Percentiles rank a stretch among this genome's conserved stretches.
Evolutionary conservation across 1,284 basidiomycete genomes (phyloP).

Genomic region (Kalmanozyma brasiliensis): DNA sequence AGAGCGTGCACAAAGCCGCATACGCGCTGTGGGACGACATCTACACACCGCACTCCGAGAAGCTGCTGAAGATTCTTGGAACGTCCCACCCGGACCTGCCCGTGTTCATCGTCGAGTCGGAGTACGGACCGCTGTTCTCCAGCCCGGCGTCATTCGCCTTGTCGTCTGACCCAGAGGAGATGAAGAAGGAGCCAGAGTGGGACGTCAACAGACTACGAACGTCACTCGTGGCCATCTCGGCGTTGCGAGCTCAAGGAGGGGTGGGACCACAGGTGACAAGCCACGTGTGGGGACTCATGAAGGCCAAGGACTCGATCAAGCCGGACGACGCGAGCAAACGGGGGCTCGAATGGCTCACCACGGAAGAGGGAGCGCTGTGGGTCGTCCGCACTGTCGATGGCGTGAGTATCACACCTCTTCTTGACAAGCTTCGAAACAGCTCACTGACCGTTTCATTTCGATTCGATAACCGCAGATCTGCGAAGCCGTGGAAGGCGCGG

Average conservation of each 20-base stretch:
- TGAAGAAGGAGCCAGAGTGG: conserved; percentile 66
- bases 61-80: conserved; percentile 87
- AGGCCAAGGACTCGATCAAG: conserved; percentile 71
- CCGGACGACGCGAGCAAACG: conserved; percentile 71
- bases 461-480: conserved; percentile 34
- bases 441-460: not conserved
- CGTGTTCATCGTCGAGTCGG: conserved; percentile 87
- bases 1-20: conserved; percentile 52
- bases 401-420: conserved; percentile 23
- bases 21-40: conserved; percentile 80
- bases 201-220: conserved; percentile 86
- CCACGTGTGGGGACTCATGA: conserved; percentile 92
- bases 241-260: conserved; percentile 83
- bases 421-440: not conserved
- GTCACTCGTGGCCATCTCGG: conserved; percentile 88
- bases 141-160: conserved; percentile 73
- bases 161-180: conserved; percentile 23
- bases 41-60: conserved; percentile 87
- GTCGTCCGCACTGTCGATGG: conserved; percentile 84
- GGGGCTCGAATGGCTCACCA: conserved; percentile 81
- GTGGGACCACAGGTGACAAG: conserved; percentile 90
- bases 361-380: conserved; percentile 92
- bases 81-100: conserved; percentile 76
- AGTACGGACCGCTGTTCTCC: conserved; percentile 86
- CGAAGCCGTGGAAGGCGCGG: conserved; percentile 54